Evolutionary conservation across 441 rosid genomes (phyloP).

Genomic region (Breynia disticha): DNA sequence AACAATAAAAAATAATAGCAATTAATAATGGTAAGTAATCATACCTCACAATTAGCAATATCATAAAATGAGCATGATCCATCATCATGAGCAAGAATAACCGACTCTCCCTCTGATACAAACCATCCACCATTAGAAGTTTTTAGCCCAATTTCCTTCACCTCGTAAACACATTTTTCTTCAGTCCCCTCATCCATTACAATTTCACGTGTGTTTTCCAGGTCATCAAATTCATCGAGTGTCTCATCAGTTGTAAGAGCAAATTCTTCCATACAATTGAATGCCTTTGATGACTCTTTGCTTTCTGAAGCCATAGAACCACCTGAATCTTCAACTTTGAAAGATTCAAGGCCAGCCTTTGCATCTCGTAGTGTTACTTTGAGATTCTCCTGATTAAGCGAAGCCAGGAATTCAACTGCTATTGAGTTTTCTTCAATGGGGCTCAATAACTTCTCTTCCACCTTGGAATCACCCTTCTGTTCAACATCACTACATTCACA

Average conservation of each 20-base stretch:
- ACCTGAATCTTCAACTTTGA: constrained; percentile 54
- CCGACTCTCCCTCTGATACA: constrained; percentile 93
- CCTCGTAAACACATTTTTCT: constrained; percentile 37
- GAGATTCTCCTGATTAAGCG: constrained; percentile 33
- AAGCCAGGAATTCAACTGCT: constrained; percentile 51
- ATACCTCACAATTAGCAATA: constrained; percentile 79
- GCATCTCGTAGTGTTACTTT: constrained; percentile 19
- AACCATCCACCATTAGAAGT: constrained; percentile 91
- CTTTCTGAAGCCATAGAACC: constrained; percentile 31
- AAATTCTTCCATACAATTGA: constrained; percentile 26
- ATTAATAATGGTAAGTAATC: background rate
- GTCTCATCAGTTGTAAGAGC: constrained; percentile 66
- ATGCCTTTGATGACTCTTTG: constrained; percentile 26
- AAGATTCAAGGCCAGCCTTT: constrained; percentile 23
- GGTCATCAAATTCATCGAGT: constrained; percentile 75
- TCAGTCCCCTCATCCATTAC: constrained; percentile 47
- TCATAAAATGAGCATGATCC: constrained; percentile 92
- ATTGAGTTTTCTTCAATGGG: constrained; percentile 43
- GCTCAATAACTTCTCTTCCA: constrained; percentile 33
- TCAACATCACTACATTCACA: constrained; percentile 15
- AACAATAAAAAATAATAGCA: background rate
- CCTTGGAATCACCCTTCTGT: constrained; percentile 17
- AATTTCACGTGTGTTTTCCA: constrained; percentile 41
- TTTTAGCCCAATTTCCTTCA: constrained; percentile 58
- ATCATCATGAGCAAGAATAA: constrained; percentile 80